Base-by-base conservation (phyloP, 495 filamentous ascomycete species). In the Penicillium daleae region DNA sequence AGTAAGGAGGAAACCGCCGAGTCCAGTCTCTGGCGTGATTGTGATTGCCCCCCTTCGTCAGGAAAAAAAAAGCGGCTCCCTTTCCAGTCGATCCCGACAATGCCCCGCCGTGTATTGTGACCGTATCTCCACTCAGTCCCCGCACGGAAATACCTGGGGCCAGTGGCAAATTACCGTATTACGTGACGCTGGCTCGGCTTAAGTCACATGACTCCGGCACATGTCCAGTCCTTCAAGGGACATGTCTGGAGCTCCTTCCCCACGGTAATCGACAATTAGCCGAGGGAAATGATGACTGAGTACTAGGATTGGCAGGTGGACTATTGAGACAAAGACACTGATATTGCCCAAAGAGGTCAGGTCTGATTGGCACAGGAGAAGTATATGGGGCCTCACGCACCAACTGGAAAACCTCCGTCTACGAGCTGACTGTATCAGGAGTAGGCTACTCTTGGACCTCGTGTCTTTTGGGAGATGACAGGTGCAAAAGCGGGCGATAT, bases 31-130 rank as follows among this genome's bases (percentile, higher is more conserved):
- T 39, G 44, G 46, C 42, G 46, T 51, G 57, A 59, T 59, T 51
- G 42, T 32, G 26, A 33, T 27, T 35, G 21, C 57, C 15, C 27
- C 48, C 32, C 33, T 6, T 7, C 15, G 0, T 3, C 3, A 21
- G 21, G n/a, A 19, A 42, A 33, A 49, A 58, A 46, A 58, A 17
- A 35, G 49, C 15, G 49, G 32, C 65, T 66, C 65, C 68, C 61
- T 63, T 63, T 67, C 68, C 66, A 65, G 68, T 66, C 50, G 58
- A 64, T 56, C 51, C 52, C 27, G 58, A 67, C 58, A 52, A 65
- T 66, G 67, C 55, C 63, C 70, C 72, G 63, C 59, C 2, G 10
- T 35, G 66, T 63, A 66, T 66, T 63, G 60, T 31, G 4, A 57
- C 49, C 3, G 64, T 66, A 66, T 66, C 64, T 62, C 64, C 64